These are phyloP conservation scores for Trichoderma hamatum DNA, from an alignment of 2,329 filamentous ascomycete species.

Conservation along the genomic window DNA sequence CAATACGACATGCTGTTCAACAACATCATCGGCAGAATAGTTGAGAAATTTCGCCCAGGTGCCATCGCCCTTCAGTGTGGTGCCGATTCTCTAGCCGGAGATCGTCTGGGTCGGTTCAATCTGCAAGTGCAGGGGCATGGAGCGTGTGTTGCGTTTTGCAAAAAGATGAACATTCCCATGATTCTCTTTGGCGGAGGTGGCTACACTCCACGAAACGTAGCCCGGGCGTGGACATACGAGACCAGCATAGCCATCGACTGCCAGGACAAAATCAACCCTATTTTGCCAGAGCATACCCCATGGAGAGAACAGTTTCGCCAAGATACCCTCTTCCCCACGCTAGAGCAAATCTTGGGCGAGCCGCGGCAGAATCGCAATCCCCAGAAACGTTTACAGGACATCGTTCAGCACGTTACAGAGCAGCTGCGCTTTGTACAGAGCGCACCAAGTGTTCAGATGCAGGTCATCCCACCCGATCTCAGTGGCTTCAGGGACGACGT, in stretches of 20 bases:
- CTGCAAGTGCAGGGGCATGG: conserved; percentile 94
- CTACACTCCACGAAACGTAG: conserved; percentile 95
- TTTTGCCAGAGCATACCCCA: conserved; percentile 78
- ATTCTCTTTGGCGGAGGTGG: conserved; percentile 93
- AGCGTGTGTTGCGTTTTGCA: conserved; percentile 86
- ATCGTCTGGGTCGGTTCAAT: conserved; percentile 93
- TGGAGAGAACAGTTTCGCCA: conserved; percentile 89
- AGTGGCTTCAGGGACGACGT: conserved; percentile 68
- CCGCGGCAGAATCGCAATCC: conserved; percentile 77
- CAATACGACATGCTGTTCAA: conserved; percentile 88
- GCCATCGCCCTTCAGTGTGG: conserved; percentile 96
- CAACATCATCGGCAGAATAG: conserved; percentile 74
- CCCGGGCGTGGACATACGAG: conserved; percentile 95
- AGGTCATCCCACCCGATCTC: conserved; percentile 77
- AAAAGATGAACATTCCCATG: conserved; percentile 76
- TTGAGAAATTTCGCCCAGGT: conserved; percentile 81
- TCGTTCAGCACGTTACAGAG: conserved; percentile 78
- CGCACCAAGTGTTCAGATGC: conserved; percentile 86
- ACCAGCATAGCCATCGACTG: conserved; percentile 85
- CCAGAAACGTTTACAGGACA: conserved; percentile 71
- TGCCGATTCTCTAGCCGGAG: conserved; percentile 90
- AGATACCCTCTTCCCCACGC: conserved; percentile 83
- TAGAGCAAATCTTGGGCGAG: conserved; percentile 72
- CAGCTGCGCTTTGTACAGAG: conserved; percentile 83
- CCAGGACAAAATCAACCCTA: conserved; percentile 68